Percentiles rank a stretch among this genome's conserved stretches.
Evolutionary conservation across 352 stramenopile species (phyloP).

Genomic region (Blastocystis sp.): DNA sequence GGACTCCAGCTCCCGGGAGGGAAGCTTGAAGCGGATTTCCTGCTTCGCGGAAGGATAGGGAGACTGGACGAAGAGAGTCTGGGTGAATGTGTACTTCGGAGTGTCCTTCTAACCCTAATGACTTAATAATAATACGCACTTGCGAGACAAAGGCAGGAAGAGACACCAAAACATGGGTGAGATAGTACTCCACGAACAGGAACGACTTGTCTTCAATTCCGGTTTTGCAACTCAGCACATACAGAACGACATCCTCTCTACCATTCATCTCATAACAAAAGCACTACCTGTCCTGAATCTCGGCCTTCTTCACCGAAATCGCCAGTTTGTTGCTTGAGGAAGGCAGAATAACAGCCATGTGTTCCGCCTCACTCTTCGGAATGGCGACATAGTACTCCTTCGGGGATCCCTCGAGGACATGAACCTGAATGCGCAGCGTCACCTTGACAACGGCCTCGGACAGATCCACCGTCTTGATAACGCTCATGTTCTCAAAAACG

Average conservation of each 20-base stretch:
- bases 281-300: neutral
- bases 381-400: constrained; percentile 20
- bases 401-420: neutral
- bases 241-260: constrained; percentile 11
- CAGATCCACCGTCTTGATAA: constrained; percentile 66
- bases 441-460: constrained; percentile 22
- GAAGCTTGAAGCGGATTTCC: constrained; percentile 32
- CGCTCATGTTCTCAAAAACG: constrained; percentile 57
- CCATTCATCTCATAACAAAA: neutral
- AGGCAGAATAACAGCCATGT: constrained; percentile 34
- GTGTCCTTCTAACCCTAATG: no score
- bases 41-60: neutral
- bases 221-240: neutral
- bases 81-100: constrained; percentile 30
- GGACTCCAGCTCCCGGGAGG: neutral
- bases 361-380: neutral
- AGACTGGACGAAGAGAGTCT: constrained; percentile 2
- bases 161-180: constrained; percentile 33
- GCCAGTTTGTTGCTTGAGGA: neutral
- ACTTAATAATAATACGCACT: no score
- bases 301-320: neutral
- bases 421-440: constrained; percentile 25
- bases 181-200: constrained; percentile 12
- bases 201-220: neutral
- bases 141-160: constrained; percentile 20